A percentile compares a stretch with the other conserved stretches of the same genome.
Evolutionary conservation across 208 protist genomes (phyloP).

Genomic region (Trypanosoma platydactyli): DNA sequence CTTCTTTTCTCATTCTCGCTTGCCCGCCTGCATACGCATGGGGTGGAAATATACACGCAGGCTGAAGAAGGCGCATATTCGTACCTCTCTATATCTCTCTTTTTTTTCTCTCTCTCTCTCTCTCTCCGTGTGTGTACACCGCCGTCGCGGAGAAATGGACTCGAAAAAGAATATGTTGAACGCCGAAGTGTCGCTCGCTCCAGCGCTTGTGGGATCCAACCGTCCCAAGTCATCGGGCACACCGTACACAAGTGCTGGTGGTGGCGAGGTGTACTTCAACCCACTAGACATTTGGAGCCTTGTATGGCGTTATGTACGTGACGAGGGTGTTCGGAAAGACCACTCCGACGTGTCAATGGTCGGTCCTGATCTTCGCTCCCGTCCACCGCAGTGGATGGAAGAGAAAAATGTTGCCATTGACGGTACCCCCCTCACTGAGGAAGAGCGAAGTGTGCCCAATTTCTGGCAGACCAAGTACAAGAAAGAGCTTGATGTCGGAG

Average conservation of each 20-base stretch:
- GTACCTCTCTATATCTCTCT: too few relatives aligned
- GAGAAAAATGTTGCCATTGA: slow-evolving; percentile 78
- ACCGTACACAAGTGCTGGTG: slow-evolving; percentile 34
- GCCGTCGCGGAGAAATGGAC: slow-evolving; percentile 13
- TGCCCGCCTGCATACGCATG: background rate
- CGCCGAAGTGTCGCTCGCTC: background rate
- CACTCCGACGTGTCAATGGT: slow-evolving; percentile 10
- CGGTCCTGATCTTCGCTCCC: slow-evolving; percentile 53
- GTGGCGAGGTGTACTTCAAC: slow-evolving; percentile 38
- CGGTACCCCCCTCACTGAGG: slow-evolving; percentile 59
- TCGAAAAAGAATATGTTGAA: slow-evolving; percentile 23
- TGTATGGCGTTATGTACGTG: slow-evolving; percentile 26
- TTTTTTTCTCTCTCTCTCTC: too few relatives aligned
- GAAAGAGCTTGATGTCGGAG: slow-evolving; percentile 70
- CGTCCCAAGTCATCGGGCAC: slow-evolving; percentile 20
- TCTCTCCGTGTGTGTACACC: too few relatives aligned
- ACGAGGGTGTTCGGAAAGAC: slow-evolving; percentile 27
- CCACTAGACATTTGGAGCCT: slow-evolving; percentile 19
- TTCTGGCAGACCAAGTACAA: slow-evolving; percentile 61
- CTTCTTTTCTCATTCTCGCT: background rate
- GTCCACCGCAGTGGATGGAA: slow-evolving; percentile 77
- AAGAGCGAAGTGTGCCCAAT: slow-evolving; percentile 32
- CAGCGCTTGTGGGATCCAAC: background rate
- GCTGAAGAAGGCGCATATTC: too few relatives aligned
- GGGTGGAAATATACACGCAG: too few relatives aligned